Conservation (phyloP, 768 basidiomycete genomes). For the Rhizopogon rudus region DNA sequence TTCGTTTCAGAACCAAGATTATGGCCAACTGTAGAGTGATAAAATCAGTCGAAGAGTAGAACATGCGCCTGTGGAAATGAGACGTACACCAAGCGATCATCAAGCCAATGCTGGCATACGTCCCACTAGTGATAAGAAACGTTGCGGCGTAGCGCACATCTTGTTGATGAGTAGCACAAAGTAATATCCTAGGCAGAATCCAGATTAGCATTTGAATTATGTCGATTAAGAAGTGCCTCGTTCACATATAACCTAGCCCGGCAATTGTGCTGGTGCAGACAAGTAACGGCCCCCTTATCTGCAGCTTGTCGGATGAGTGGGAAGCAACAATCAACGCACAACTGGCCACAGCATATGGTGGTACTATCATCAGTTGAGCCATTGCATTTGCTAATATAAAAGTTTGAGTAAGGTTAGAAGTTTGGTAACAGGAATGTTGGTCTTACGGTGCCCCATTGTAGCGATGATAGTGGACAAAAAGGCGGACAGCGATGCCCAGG, state of each 20-base stretch:
- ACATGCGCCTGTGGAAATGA: neutral
- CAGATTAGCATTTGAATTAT: neutral
- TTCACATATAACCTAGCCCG: conserved; percentile 39
- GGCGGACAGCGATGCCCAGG: conserved; percentile 44
- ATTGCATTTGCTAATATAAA: conserved; percentile 31
- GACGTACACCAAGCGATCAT: conserved; percentile 43
- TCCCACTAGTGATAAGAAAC: conserved; percentile 41
- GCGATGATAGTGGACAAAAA: conserved; percentile 54
- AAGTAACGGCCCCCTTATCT: conserved; percentile 36
- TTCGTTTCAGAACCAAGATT: conserved; percentile 44
- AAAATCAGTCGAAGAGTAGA: neutral
- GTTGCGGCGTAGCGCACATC: conserved; percentile 41
- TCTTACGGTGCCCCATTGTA: conserved; percentile 43
- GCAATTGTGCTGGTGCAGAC: conserved; percentile 24
- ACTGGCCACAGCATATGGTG: conserved; percentile 45
- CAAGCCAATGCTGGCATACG: conserved; percentile 42
- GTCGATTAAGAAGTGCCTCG: neutral
- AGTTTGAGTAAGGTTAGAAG: neutral
- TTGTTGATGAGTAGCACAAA: conserved; percentile 25
- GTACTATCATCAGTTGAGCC: conserved; percentile 47
- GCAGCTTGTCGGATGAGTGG: conserved; percentile 39
- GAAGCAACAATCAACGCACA: conserved; percentile 30
- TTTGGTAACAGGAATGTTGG: neutral
- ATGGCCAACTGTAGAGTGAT: conserved; percentile 28
- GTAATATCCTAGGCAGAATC: conserved; percentile 23